Base-by-base conservation (phyloP, 257 asterid genomes). In the Nicotiana obtusifolia region DNA sequence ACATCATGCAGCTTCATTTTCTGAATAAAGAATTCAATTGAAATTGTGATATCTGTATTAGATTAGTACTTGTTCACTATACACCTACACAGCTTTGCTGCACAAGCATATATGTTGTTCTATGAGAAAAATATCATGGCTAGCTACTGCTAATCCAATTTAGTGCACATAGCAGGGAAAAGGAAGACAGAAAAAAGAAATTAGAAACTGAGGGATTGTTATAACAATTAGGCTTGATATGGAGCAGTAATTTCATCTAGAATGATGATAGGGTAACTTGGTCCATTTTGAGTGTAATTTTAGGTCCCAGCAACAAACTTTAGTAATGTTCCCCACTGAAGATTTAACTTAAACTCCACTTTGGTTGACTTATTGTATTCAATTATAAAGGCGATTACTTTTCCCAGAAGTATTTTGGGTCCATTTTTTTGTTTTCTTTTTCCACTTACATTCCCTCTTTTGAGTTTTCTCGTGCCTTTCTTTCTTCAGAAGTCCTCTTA, bases 1-100 rank as follows among this genome's bases (percentile, higher is more conserved):
- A 81, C 49, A 56, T 10, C 47, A 80, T 49, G 64, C 77, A 22
- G 35, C 73, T 17, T 80, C 78, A 37, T 80, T 47, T 54, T 33
- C 31, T 80, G 30, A 80, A 44, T 64, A 61, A 59, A 62, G 26
- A 26, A 10, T 26, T 49, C 80, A 26, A 24, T 75, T 75, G 44
- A 64, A 64, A 64, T 64, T 26, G 41, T 64, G 37, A 64, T 64
- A 11, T 64, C 69, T 64, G 3, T 62, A 0, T 5, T 24, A 26
- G 28, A 10, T 20, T 10, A 19, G 61, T 56, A 19, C 62, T 57
- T 57, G 24, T 16, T 6, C 24, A 0, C 17, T 49, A 49, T 49
- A 1, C 56, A 17, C 35, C 30, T 10, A 24, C 4, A 20, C 33
- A 61, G 1, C 24, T 62, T 61, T 61, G 1, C 67, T 54, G 61